Evolutionary conservation across 169 alveolate genomes (phyloP), one percentile per base, ranked within the genome.

Genomic region (Plasmodium blacklocki): DNA sequence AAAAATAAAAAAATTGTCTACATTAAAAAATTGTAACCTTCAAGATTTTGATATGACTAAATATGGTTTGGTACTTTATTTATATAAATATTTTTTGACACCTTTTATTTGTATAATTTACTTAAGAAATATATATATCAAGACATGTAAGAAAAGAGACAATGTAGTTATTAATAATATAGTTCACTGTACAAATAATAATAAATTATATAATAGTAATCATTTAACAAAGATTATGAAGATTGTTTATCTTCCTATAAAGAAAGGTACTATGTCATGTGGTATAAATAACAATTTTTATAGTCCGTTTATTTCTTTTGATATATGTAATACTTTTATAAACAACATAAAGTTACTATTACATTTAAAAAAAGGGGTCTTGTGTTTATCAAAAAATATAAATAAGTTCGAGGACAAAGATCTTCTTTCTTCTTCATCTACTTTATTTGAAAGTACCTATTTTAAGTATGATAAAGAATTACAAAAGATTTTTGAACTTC

Each of bases 31-130:
- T 14, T 78, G 76, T 49, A 66, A 15, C 12, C 50, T 63, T 5
- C 89, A 78, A 18, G 89, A 78, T 45, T 78, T 78, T 14, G 89
- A 78, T 47, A 26, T 78, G 72, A 78, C 62, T 23, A 78, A 39
- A 59, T 66, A 58, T 63, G 89, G 89, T 5, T 58, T 78, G 18
- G 68, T 54, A 14, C 32, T 78, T 6, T 78, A 23, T 49, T 9
- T 70, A 2, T 78, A 78, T 66, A 54, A 73, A 5, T 64, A 78
- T 29, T 78, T 78, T 45, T 45, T 78, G 47, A 78, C 64, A 18
- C 89, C 89, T 7, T 29, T 47, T 52, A 3, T 78, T 5, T 66
- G 75, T 47, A 18, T 78, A 23, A 14, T 66, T 29, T 66, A 78
- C 23, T 58, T 78, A 21, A 64, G 5, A 39, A 39, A 39, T 5